Percentiles rank a stretch among this genome's conserved stretches.
Conservation (phyloP, 1,284 basidiomycete species). For the Mixia osmundae region DNA sequence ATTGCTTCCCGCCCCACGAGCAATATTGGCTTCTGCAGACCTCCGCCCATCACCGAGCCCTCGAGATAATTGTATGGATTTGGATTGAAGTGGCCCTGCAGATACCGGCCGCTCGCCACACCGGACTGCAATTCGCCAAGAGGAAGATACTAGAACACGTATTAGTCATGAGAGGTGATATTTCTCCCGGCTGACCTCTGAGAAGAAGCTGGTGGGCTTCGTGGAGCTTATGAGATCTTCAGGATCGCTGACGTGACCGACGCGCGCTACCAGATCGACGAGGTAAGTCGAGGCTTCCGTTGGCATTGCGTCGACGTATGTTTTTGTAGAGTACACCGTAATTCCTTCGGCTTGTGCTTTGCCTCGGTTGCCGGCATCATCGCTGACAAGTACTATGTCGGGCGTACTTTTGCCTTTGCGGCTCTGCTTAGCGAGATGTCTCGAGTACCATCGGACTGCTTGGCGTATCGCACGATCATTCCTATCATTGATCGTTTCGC, state of each 20-base stretch:
- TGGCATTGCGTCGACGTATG: conserved; percentile 48
- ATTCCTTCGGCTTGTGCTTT: conserved; percentile 49
- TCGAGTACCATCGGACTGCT: conserved; percentile 59
- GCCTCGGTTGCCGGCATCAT: conserved; percentile 64
- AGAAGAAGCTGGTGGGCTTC: conserved; percentile 39
- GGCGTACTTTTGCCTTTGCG: conserved; percentile 22
- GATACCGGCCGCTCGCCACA: conserved; percentile 55
- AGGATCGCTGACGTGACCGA: conserved; percentile 23
- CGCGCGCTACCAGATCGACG: conserved; percentile 51
- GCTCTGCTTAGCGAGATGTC: conserved; percentile 30
- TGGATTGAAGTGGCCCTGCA: conserved; percentile 86
- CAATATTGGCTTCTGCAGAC: conserved; percentile 53
- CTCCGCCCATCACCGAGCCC: conserved; percentile 54
- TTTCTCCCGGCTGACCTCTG: conserved; percentile 33
- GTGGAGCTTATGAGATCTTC: conserved; percentile 6
- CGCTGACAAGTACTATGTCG: conserved; percentile 53
- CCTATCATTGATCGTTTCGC: conserved; percentile 65
- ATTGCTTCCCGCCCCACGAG: conserved; percentile 75
- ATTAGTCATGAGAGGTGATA: background rate
- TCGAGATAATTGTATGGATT: conserved; percentile 92
- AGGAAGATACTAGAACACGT: conserved; percentile 63
- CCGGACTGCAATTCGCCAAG: conserved; percentile 51
- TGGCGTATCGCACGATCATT: conserved; percentile 81
- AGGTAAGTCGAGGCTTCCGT: conserved; percentile 35
- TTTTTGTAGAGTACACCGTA: conserved; percentile 15